A percentile compares a stretch with the other conserved stretches of the same genome.
Evolutionary conservation across 352 stramenopile genomes (phyloP).

Genomic region (Aphanomyces astaci): DNA sequence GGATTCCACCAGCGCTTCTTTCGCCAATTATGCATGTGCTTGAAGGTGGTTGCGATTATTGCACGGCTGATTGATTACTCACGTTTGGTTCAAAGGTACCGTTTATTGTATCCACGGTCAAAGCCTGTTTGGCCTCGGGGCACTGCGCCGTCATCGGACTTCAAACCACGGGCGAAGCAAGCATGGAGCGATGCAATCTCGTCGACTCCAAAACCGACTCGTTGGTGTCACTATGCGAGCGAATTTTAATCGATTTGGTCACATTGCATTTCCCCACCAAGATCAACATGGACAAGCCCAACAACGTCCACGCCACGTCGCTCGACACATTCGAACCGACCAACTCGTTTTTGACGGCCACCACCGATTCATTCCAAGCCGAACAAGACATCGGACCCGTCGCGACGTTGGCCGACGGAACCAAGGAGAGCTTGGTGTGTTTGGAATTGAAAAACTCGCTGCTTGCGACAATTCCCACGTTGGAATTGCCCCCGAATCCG

Average conservation of each 20-base stretch:
- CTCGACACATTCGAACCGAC: slow-evolving; percentile 29
- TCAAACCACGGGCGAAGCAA: slow-evolving; percentile 53
- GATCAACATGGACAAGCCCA: slow-evolving; percentile 21
- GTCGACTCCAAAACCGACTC: background rate
- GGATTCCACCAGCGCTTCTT: slow-evolving; percentile 22
- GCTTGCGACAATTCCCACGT: background rate
- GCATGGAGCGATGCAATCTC: slow-evolving; percentile 30
- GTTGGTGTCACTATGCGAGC: slow-evolving; percentile 11
- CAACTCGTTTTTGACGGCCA: slow-evolving; percentile 26
- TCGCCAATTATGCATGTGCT: slow-evolving; percentile 20
- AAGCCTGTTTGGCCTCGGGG: slow-evolving; percentile 32
- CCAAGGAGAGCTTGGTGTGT: slow-evolving; percentile 23
- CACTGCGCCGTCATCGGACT: slow-evolving; percentile 60
- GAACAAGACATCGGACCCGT: slow-evolving; percentile 27
- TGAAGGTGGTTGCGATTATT: slow-evolving; percentile 13
- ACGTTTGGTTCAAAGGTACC: slow-evolving; percentile 8
- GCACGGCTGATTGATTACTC: slow-evolving; percentile 1
- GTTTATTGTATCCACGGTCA: slow-evolving; percentile 24
- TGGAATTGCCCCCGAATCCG: slow-evolving; percentile 40
- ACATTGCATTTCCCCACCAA: slow-evolving; percentile 24
- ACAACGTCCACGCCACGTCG: slow-evolving; percentile 25
- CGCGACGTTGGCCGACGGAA: slow-evolving; percentile 27
- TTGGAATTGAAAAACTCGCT: slow-evolving; percentile 25
- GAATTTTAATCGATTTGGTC: slow-evolving; percentile 16
- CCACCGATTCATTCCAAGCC: slow-evolving; percentile 16